Base-by-base conservation (phyloP, 2,329 filamentous ascomycete species). In the Metarhizium robertsii region DNA sequence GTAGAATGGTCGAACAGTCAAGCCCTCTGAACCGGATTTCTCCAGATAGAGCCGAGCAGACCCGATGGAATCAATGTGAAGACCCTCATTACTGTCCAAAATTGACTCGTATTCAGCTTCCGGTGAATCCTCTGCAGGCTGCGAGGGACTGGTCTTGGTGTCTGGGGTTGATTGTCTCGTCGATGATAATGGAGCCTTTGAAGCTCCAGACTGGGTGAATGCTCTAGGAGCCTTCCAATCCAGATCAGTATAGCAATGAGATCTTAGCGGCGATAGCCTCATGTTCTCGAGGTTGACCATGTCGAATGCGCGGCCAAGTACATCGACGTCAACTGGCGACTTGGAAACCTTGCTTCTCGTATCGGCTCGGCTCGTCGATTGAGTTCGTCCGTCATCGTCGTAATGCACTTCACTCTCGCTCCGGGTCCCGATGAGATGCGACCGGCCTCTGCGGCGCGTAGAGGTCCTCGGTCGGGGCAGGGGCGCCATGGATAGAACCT, bases 381-480 rank as follows among this genome's bases (percentile, higher is more conserved):
- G 54, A n/a, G 30, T 11, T 46, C 2, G 51, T 47, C 46, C 29
- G 14, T 10, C 14, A 10, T 55, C 34, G n/a, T 40, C 53, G 34
- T 40, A 60, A 49, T 18, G 51, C 34, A 16, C 54, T 32, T 49
- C 54, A 42, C 4, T n/a, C 4, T 45, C 18, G 5, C 20, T 42
- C 16, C 48, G 40, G 13, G 13, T 36, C 11, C 34, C 54, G 49
- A 55, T 57, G 10, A 55, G 32, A 36, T 57, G 43, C 18, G 52
- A 42, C 50, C 62, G 62, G 50, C 63, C 61, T 10, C 61, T 64
- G 4, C 67, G 68, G 50, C 69, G 67, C 25, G 65, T 55, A 16
- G 62, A 60, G n/a, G 60, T 66, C 43, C 56, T 63, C 16, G 61
- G 58, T 11, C 51, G 58, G 11, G 60, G 53, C 14, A 57, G 58